Conservation (phyloP, 345 rosid genomes). For the Camelina neglecta region DNA sequence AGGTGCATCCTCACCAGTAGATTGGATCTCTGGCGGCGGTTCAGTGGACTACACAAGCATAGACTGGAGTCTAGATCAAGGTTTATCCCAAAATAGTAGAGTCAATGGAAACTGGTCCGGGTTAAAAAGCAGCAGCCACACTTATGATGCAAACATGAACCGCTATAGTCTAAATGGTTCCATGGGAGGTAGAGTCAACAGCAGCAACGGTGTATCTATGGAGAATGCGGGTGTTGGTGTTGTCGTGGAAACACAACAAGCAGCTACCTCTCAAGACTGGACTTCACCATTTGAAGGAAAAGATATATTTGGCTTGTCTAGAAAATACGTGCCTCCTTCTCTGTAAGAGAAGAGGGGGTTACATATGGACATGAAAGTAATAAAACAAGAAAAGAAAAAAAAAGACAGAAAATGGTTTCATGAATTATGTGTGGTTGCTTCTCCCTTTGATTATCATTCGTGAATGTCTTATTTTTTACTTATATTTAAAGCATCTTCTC, state of each 20-base stretch:
- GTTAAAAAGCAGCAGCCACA: conserved; percentile 38
- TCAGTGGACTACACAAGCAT: conserved; percentile 65
- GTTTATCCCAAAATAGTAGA: conserved; percentile 49
- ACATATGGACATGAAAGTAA: conserved; percentile 40
- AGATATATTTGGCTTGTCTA: conserved; percentile 88
- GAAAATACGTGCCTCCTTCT: conserved; percentile 82
- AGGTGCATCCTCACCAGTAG: conserved; percentile 67
- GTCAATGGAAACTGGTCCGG: conserved; percentile 55
- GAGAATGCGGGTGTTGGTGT: conserved; percentile 48
- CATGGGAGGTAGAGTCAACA: conserved; percentile 47
- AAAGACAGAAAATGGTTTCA: conserved; percentile 50
- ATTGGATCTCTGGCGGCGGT: conserved; percentile 75
- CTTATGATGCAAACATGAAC: conserved; percentile 49
- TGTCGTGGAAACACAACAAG: conserved; percentile 49
- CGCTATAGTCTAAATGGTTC: conserved; percentile 49
- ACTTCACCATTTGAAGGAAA: conserved; percentile 89
- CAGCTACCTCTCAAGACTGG: conserved; percentile 70
- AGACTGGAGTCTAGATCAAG: conserved; percentile 84
- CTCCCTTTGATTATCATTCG: conserved; percentile 20
- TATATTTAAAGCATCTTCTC: conserved; percentile 13
- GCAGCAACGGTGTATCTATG: conserved; percentile 46
- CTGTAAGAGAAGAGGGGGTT: conserved; percentile 58
- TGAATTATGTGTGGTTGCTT: conserved; percentile 53
- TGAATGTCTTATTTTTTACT: neutral
- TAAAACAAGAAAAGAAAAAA: conserved; percentile 36